Evolutionary conservation across 805 yeast species (phyloP).

Genomic region (Spathaspora sp.): DNA sequence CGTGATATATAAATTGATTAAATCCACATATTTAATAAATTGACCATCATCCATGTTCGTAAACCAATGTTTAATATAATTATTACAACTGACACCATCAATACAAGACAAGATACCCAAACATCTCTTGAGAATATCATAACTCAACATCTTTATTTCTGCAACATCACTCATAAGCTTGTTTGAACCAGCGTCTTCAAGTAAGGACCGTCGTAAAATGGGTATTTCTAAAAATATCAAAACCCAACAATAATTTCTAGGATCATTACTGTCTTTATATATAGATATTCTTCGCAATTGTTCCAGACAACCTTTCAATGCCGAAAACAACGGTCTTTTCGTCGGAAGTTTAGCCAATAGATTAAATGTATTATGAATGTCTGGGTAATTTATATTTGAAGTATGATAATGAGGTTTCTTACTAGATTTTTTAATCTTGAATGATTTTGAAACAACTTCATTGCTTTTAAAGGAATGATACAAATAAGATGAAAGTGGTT

Average conservation of each 20-base stretch:
- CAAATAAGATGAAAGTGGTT: conserved; percentile 50
- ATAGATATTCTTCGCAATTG: conserved; percentile 47
- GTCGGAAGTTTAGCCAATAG: conserved; percentile 52
- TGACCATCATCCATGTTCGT: conserved; percentile 38
- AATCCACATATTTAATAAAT: conserved; percentile 56
- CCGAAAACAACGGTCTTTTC: conserved; percentile 52
- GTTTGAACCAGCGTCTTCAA: conserved; percentile 21
- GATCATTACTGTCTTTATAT: conserved; percentile 34
- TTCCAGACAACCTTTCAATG: conserved; percentile 50
- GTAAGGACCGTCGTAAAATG: conserved; percentile 44
- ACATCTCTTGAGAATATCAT: conserved; percentile 64
- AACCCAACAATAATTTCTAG: conserved; percentile 52
- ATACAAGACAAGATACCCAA: conserved; percentile 64
- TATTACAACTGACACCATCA: conserved; percentile 31
- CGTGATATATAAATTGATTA: conserved; percentile 72
- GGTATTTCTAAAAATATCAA: conserved; percentile 71
- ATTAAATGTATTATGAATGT: conserved; percentile 44
- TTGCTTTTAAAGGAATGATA: conserved; percentile 45
- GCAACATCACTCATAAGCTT: conserved; percentile 37
- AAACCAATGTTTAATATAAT: conserved; percentile 55
- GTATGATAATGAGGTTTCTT: conserved; percentile 34
- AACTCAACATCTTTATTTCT: conserved; percentile 54
- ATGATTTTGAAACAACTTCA: conserved; percentile 51
- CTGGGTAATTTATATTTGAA: conserved; percentile 48
- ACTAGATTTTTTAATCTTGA: conserved; percentile 28